Evolutionary conservation across 1,284 basidiomycete species (phyloP).

Genomic region (Rhodotorula sp.): DNA sequence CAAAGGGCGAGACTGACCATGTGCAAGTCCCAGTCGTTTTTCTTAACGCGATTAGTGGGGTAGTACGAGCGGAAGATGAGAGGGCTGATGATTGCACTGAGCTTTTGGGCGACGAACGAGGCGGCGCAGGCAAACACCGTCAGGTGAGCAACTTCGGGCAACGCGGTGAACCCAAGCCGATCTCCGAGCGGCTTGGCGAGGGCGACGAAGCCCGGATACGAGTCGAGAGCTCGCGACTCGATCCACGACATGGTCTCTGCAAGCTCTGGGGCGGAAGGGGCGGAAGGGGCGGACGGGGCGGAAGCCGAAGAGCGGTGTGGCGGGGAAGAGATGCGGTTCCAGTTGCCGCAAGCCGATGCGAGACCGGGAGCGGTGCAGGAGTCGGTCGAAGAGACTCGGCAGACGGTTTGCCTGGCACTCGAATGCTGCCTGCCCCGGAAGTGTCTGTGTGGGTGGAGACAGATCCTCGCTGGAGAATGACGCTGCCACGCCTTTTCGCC

Average conservation of each 20-base stretch:
- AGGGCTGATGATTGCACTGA: slow-evolving; percentile 45
- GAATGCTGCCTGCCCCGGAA: no score
- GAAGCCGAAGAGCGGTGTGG: no score
- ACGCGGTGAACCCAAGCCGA: slow-evolving; percentile 42
- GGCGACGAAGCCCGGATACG: slow-evolving; percentile 7
- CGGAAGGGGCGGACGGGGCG: no score
- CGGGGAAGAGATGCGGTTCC: not conserved
- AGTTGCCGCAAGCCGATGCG: no score
- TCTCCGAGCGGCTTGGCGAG: slow-evolving; percentile 37
- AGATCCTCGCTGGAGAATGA: no score
- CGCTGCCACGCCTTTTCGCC: no score
- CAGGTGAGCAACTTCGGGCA: slow-evolving; percentile 45
- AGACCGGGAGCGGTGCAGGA: no score
- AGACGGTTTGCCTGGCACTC: no score
- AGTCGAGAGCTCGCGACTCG: slow-evolving; percentile 13
- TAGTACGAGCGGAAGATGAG: slow-evolving; percentile 46
- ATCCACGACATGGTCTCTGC: slow-evolving; percentile 25
- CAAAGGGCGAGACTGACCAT: slow-evolving; percentile 40
- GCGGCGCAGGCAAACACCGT: slow-evolving; percentile 44
- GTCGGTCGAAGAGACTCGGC: no score
- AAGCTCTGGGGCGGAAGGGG: no score
- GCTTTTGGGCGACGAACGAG: slow-evolving; percentile 46
- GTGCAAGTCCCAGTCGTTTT: slow-evolving; percentile 49
- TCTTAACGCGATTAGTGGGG: slow-evolving; percentile 44
- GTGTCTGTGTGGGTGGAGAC: no score